phyloP scores from a whole-genome alignment of 2,329 filamentous ascomycete genomes.

The Penicillium paneum region DNA sequence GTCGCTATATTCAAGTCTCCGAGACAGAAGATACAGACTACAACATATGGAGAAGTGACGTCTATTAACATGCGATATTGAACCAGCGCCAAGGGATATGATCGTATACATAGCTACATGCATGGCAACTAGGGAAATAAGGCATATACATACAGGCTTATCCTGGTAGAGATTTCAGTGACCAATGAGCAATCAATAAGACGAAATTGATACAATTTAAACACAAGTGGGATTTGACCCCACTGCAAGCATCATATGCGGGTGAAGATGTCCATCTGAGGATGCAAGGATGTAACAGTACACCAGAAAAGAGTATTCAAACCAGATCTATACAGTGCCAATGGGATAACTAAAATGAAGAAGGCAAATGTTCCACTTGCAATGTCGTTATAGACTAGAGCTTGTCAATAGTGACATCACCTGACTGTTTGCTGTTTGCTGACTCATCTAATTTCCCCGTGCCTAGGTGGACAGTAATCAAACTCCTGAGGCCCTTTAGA shows the following conservation, averaged over 20 bases:
- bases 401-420: constrained; percentile 31
- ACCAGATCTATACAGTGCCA: neutral
- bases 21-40: neutral
- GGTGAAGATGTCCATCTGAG: neutral
- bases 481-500: constrained; percentile 21
- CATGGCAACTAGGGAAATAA: neutral
- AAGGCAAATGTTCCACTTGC: neutral
- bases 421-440: constrained; percentile 26
- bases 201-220: neutral
- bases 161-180: too few species aligned
- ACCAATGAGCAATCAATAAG: neutral
- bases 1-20: neutral
- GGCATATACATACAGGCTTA: neutral
- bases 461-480: constrained; percentile 18
- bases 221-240: neutral
- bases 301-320: neutral
- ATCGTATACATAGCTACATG: neutral
- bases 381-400: neutral
- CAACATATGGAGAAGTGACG: too few species aligned
- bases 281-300: neutral
- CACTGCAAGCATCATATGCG: constrained; percentile 1
- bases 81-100: neutral
- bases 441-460: constrained; percentile 15
- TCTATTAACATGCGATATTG: neutral
- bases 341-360: neutral